Evolutionary conservation across 108 stramenopile species (phyloP).

Genomic region (Cyclotella atomus): DNA sequence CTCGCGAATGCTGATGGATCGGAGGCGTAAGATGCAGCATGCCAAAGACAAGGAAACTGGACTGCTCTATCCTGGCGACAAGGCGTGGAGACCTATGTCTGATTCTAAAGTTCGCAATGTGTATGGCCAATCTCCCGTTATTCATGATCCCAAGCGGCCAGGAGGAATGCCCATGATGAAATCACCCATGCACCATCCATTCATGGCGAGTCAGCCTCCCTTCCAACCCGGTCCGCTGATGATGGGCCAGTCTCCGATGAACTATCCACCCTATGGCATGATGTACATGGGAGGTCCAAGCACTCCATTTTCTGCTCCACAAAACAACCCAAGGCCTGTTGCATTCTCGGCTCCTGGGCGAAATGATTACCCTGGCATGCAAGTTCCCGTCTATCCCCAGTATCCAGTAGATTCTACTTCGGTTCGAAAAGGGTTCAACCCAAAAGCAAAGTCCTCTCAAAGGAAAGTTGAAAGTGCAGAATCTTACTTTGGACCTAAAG

Average conservation of each 20-base stretch:
- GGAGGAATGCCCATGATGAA: background rate
- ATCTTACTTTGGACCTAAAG: constrained; percentile 61
- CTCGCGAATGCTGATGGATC: constrained; percentile 78
- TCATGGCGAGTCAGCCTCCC: constrained; percentile 21
- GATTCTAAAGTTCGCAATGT: constrained; percentile 15
- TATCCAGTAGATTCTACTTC: constrained; percentile 15
- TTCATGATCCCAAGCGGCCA: constrained; percentile 27
- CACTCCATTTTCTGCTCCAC: constrained; percentile 22
- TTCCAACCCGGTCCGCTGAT: constrained; percentile 10
- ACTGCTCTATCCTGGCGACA: constrained; percentile 61
- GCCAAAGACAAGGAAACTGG: constrained; percentile 60
- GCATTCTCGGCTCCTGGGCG: constrained; percentile 12
- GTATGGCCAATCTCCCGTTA: constrained; percentile 22
- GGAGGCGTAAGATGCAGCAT: constrained; percentile 86
- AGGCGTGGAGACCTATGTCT: constrained; percentile 60
- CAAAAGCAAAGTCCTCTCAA: constrained; percentile 14
- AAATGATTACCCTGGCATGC: background rate
- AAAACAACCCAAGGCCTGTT: constrained; percentile 7
- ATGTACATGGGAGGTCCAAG: constrained; percentile 31
- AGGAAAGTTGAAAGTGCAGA: constrained; percentile 37
- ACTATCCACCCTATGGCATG: constrained; percentile 54
- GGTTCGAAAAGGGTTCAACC: constrained; percentile 26
- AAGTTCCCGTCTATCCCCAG: constrained; percentile 5
- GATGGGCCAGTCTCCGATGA: constrained; percentile 32
- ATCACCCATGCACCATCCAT: constrained; percentile 24